A percentile compares a stretch with the other conserved stretches of the same genome.
Evolutionary conservation across 2,329 filamentous ascomycete genomes (phyloP).

Genomic region (Aspergillus versicolor): DNA sequence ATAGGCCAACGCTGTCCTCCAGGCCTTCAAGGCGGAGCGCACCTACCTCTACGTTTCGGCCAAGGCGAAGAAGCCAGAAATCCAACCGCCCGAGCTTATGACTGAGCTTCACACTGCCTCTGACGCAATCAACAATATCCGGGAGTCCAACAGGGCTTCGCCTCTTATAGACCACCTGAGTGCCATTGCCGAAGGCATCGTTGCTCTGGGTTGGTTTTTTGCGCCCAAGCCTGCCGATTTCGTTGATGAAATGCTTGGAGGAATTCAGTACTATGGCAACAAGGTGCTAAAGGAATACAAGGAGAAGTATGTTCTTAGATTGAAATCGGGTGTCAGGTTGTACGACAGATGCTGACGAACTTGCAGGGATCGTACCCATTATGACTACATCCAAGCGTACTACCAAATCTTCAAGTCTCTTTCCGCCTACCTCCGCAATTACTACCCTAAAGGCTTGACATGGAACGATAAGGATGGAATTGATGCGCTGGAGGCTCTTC

Average conservation of each 20-base stretch:
- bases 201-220: conserved; percentile 86
- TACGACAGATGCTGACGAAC: conserved; percentile 19
- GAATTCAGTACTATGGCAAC: conserved; percentile 93
- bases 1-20: conserved; percentile 56
- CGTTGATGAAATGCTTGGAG: conserved; percentile 76
- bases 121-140: conserved; percentile 73
- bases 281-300: conserved; percentile 89
- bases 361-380: conserved; percentile 70
- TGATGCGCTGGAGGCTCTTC: conserved; percentile 69
- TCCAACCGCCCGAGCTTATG: conserved; percentile 70
- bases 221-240: conserved; percentile 81
- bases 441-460: conserved; percentile 73
- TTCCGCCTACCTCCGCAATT: conserved; percentile 77
- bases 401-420: conserved; percentile 87
- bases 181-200: conserved; percentile 85
- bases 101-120: conserved; percentile 84
- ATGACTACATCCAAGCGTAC: conserved; percentile 90
- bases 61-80: conserved; percentile 87
- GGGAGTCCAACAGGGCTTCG: conserved; percentile 75
- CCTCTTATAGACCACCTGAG: conserved; percentile 78
- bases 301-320: conserved; percentile 59
- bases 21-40: conserved; percentile 79
- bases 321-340: neutral
- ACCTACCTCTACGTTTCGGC: conserved; percentile 85
- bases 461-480: conserved; percentile 81